Evolutionary conservation across 257 asterid species (phyloP).

Genomic region (Capsicum rhomboideum): DNA sequence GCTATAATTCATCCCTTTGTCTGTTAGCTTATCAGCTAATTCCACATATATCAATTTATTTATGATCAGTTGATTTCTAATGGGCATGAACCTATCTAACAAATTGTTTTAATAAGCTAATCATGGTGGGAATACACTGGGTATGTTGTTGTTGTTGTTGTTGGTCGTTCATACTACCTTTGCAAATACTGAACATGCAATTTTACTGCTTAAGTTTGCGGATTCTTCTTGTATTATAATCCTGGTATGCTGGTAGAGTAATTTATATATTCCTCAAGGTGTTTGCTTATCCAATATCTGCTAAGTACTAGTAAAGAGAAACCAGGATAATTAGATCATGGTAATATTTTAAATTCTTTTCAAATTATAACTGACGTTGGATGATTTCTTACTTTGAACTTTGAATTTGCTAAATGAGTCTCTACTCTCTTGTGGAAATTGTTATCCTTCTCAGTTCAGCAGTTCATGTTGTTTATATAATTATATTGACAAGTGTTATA

Average conservation of each 20-base stretch:
- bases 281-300: background rate
- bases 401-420: background rate
- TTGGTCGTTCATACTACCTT: no score
- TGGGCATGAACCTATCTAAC: background rate
- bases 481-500: background rate
- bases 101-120: background rate
- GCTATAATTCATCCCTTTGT: background rate
- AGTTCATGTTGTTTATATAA: background rate
- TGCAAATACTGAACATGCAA: no score
- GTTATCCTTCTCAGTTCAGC: background rate
- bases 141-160: no score
- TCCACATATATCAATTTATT: background rate
- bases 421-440: background rate
- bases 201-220: background rate
- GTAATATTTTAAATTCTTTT: background rate
- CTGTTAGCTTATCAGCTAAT: background rate
- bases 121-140: background rate
- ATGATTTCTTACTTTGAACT: background rate
- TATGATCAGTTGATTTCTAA: background rate
- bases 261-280: background rate
- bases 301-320: background rate
- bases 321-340: background rate
- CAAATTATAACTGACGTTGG: background rate
- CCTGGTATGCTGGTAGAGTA: background rate
- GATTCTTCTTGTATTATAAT: background rate